Evolutionary conservation across 2,329 filamentous ascomycete genomes (phyloP), one percentile per base, ranked within the genome.

Genomic region (Escovopsis sp.): DNA sequence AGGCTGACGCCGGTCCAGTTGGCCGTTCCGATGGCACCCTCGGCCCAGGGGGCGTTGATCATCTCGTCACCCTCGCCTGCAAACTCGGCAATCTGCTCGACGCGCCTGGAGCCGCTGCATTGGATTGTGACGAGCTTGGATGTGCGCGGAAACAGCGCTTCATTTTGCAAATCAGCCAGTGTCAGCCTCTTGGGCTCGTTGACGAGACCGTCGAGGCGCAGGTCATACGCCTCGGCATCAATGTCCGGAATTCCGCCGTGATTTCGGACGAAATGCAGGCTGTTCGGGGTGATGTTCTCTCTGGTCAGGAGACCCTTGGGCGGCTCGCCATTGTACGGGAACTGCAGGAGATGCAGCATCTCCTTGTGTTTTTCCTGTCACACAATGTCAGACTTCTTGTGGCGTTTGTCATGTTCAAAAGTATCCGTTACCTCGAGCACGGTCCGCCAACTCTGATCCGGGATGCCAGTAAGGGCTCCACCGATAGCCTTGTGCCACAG

Each of bases 221-320:
- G 62, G 20, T 60, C 67, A 51, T 62, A 79, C 3, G 68, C 62
- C 0, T 72, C 64, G 1, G 67, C 59, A 8, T 81, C 68, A 41
- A 84, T 82, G 7, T 72, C 62, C 0, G 81, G 81, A 14, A 85
- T 75, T 0, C 80, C 79, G 9, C 81, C 79, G 46, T 85, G 81
- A 45, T 85, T 85, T 7, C 81, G 67, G 1, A 85, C 74, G 48
- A 82, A 85, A 48, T 78, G 72, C 0, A 57, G 50, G 0, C 49
- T 38, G 45, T 82, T 85, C 0, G 68, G 62, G 0, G 81, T 85
- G 33, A 84, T 67, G 0, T 70, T 65, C 13, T 66, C 66, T 1
- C 69, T 67, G 1, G 57, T 59, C 4, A 77, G 67, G 0, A 81
- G 62, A 2, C 71, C 65, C 47, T 78, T 71, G 0, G 74, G 74